These are phyloP conservation scores for Linnemannia zychae DNA, from an alignment of 192 early-diverging fungal species.

Conservation along the genomic window DNA sequence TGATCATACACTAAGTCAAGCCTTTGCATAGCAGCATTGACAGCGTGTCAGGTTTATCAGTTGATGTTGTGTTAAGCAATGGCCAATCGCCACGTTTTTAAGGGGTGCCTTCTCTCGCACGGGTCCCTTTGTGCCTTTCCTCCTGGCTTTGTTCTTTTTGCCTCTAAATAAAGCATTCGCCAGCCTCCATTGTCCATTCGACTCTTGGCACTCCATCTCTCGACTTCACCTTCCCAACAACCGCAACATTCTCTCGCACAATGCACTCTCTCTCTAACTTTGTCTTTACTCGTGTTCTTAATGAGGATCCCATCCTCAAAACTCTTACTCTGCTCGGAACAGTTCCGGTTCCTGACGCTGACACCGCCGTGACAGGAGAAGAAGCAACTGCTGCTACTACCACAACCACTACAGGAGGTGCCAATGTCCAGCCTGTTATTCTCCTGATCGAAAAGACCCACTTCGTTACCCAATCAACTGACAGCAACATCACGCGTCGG, in stretches of 20 bases:
- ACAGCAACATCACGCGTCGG: conserved; percentile 42
- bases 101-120: not conserved
- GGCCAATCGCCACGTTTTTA: not conserved
- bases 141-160: not conserved
- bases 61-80: not conserved
- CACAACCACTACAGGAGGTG: not conserved
- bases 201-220: not conserved
- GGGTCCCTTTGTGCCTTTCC: not conserved
- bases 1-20: too few relatives aligned
- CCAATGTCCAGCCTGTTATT: conserved; percentile 40
- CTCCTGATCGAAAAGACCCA: conserved; percentile 65
- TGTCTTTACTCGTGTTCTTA: conserved; percentile 32
- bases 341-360: conserved; percentile 2
- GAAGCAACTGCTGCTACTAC: not conserved
- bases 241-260: not conserved
- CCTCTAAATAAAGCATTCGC: not conserved
- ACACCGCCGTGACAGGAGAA: not conserved
- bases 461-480: conserved; percentile 51
- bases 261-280: conserved; percentile 48
- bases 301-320: conserved; percentile 53
- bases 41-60: too few relatives aligned
- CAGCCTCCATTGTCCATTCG: not conserved
- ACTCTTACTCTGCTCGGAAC: conserved; percentile 41
- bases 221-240: not conserved
- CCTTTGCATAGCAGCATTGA: too few relatives aligned